Base-by-base conservation (phyloP, 108 stramenopile species). In the Nannochloropsis granulata region DNA sequence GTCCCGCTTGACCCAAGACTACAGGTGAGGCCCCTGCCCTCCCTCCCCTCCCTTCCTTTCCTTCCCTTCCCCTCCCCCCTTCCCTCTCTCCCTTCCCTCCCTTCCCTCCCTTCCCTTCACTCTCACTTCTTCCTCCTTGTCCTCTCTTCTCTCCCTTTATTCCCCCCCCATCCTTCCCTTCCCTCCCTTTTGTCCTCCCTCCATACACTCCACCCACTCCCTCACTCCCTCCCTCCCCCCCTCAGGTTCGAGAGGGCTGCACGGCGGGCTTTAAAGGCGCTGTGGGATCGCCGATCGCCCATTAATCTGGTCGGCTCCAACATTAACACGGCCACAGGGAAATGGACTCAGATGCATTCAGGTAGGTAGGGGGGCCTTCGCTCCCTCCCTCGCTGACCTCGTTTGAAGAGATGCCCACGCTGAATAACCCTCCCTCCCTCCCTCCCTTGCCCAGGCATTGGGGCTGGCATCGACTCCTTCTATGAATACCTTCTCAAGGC, bases 401-500 rank as follows among this genome's bases (percentile, higher is more conserved):
- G 56, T n/a, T n/a, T n/a, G 34, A 34, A 1, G 34, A 34, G 34
- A 34, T 34, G 34, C n/a, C n/a, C 56, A 71, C 16, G 2, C 56
- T 71, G 21, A 2, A 16, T 2, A n/a, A 21, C 56, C 56, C 56
- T 71, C 56, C 56, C n/a, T 7, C 56, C 56, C 8, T 71, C 56
- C 56, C 56, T 71, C 56, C 56, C 56, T 8, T 7, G 16, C 56
- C 85, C 90, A 14, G 87, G 90, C 43, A 71, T 89, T 43, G 91
- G 91, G 13, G 90, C 91, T 0, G 89, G 90, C 25, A 86, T 86
- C 1, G 92, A 92, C 84, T 87, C 86, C 14, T 92, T 90, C 82
- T 90, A 88, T 85, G 92, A 92, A 88, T 92, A 92, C 83, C 86
- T 90, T 9, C 44, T 89, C 56, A 92, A 92, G 89, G 89, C 87